phyloP scores from a whole-genome alignment of 257 asterid genomes.

The Primulina tabacum region DNA sequence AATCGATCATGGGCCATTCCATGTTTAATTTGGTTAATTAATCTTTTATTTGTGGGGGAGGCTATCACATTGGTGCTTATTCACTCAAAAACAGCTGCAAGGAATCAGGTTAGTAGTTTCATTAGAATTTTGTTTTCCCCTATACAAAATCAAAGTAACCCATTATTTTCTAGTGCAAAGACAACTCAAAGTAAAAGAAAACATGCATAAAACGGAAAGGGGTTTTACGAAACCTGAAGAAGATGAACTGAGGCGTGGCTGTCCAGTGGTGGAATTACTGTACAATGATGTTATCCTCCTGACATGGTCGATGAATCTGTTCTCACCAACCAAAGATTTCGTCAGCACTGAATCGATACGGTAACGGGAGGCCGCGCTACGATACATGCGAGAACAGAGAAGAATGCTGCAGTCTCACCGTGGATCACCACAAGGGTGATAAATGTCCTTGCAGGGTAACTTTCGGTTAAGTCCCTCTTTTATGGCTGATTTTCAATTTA shows the following conservation, averaged over 20 bases:
- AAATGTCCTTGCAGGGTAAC: too few relatives aligned
- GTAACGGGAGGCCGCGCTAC: conserved; percentile 15
- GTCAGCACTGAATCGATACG: conserved; percentile 6
- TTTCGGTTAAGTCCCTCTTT: too few relatives aligned
- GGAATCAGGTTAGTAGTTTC: too few relatives aligned
- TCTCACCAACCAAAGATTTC: conserved; percentile 2
- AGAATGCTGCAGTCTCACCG: background rate
- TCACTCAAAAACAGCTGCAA: too few relatives aligned
- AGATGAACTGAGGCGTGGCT: conserved; percentile 25
- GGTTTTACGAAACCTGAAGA: conserved; percentile 21
- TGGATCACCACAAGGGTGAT: background rate
- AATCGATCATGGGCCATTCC: too few relatives aligned
- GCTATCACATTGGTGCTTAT: too few relatives aligned
- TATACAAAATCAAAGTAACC: background rate
- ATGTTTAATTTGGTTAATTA: too few relatives aligned
- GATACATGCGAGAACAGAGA: conserved; percentile 23
- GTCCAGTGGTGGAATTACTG: background rate
- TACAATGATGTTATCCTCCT: conserved; percentile 20
- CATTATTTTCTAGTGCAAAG: background rate
- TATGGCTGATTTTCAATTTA: too few relatives aligned
- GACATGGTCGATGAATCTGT: background rate
- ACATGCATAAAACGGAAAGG: background rate
- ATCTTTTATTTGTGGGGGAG: too few relatives aligned
- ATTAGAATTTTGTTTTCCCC: too few relatives aligned
- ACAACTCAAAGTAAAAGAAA: background rate